Evolutionary conservation across 148 eudicot species (phyloP).

Genomic region (Vaccinium myrtillus): DNA sequence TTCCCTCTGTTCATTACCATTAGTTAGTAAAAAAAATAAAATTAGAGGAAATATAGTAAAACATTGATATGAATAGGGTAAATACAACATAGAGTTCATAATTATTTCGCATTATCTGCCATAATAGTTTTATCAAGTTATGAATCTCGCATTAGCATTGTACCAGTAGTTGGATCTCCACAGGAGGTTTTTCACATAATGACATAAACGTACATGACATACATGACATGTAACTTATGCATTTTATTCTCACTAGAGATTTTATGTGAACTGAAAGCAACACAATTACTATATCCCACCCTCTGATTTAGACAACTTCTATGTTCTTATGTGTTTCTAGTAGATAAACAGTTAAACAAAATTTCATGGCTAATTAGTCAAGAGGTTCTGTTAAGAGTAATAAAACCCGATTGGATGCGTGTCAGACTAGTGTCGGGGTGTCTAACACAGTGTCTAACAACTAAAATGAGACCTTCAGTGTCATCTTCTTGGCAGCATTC

Average conservation of each 20-base stretch:
- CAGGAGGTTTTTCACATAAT: background rate
- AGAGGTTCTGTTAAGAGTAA: background rate
- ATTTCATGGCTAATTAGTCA: background rate
- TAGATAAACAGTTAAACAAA: background rate
- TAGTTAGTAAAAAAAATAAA: background rate
- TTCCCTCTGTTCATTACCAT: conserved; percentile 4
- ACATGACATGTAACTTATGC: background rate
- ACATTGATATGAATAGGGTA: background rate
- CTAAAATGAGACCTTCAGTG: background rate
- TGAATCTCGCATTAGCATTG: background rate
- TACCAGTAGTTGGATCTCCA: background rate
- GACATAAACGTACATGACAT: background rate
- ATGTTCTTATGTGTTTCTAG: background rate
- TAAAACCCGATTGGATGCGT: background rate
- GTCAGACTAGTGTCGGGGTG: background rate
- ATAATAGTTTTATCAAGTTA: background rate
- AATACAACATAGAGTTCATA: too few species aligned
- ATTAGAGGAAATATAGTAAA: background rate
- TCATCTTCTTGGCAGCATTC: background rate
- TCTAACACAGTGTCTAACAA: background rate
- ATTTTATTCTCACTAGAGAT: background rate
- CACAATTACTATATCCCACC: background rate
- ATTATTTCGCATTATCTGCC: background rate
- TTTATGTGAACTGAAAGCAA: background rate
- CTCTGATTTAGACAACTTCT: background rate